A percentile compares a stretch with the other conserved stretches of the same genome.
phyloP scores from a whole-genome alignment of 2,329 filamentous ascomycete species.

The Colletotrichum viniferum region DNA sequence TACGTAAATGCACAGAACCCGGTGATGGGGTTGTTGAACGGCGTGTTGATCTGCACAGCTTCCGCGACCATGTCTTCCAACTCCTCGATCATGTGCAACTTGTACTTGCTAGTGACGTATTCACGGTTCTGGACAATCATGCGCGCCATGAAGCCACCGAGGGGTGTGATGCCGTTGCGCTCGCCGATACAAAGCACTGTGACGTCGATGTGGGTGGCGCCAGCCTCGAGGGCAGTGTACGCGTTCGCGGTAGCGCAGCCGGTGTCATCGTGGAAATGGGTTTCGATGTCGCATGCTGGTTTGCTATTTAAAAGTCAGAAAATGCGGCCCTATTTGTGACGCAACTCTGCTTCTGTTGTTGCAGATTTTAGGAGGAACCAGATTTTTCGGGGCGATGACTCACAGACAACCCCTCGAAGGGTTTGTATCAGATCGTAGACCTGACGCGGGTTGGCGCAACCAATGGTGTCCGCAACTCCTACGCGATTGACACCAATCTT shows the following conservation, averaged over 20 bases:
- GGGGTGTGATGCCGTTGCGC: conserved; percentile 76
- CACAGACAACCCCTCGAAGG: conserved; percentile 58
- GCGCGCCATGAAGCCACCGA: conserved; percentile 64
- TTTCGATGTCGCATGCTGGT: conserved; percentile 13
- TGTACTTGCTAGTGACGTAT: conserved; percentile 87
- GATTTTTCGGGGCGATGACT: neutral
- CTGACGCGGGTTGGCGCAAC: conserved; percentile 81
- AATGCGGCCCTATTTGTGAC: neutral
- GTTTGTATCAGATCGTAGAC: conserved; percentile 89
- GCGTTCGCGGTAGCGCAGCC: conserved; percentile 90
- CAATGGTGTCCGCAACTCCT: conserved; percentile 91
- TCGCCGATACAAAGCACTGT: conserved; percentile 88
- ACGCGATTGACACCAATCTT: conserved; percentile 83
- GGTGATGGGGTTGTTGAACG: conserved; percentile 81
- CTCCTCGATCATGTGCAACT: conserved; percentile 86
- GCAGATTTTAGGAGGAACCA: neutral
- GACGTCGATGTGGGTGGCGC: conserved; percentile 81
- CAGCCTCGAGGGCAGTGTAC: conserved; percentile 84
- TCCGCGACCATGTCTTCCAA: conserved; percentile 68
- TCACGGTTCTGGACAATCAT: conserved; percentile 86
- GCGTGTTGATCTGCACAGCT: conserved; percentile 78
- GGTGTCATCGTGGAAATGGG: conserved; percentile 83
- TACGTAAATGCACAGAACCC: conserved; percentile 68
- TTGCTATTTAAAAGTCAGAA: neutral
- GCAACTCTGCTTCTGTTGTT: too few species aligned